phyloP scores from a whole-genome alignment of 1,139 yeast species.

The Magnusiomyces suaveolens region DNA sequence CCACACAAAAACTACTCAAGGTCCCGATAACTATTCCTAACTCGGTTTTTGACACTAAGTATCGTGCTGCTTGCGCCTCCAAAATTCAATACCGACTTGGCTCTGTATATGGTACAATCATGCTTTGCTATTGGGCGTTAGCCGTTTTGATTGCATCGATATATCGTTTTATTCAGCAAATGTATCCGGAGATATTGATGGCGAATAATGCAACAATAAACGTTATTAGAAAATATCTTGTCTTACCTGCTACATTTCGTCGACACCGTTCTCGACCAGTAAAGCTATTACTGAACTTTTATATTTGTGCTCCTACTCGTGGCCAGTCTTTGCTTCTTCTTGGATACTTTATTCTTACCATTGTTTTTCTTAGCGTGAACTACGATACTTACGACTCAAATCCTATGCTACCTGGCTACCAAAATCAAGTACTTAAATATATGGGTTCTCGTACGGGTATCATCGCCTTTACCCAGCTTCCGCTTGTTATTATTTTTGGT shows the following conservation, averaged over 20 bases:
- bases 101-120: conserved; percentile 20
- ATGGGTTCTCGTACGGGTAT: conserved; percentile 55
- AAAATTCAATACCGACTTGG: conserved; percentile 28
- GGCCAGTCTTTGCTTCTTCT: conserved; percentile 27
- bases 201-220: conserved; percentile 16
- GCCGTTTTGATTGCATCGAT: conserved; percentile 17
- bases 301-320: conserved; percentile 27
- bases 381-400: conserved; percentile 19
- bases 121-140: conserved; percentile 24
- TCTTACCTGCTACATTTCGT: conserved; percentile 30
- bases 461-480: conserved; percentile 46
- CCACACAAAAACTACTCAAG: no score
- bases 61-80: conserved; percentile 10
- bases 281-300: conserved; percentile 17
- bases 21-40: not conserved
- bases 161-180: conserved; percentile 15
- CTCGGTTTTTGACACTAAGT: conserved; percentile 4
- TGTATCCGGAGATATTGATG: conserved; percentile 16
- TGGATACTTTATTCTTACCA: conserved; percentile 24
- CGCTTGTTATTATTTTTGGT: conserved; percentile 47
- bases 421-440: conserved; percentile 31
- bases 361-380: conserved; percentile 20
- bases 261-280: conserved; percentile 26
- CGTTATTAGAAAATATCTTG: conserved; percentile 23
- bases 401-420: conserved; percentile 18